Percentiles rank a stretch among this genome's conserved stretches.
These are phyloP conservation scores for Podospora sp. DNA, from an alignment of 495 filamentous ascomycete species.

Conservation along the genomic window DNA sequence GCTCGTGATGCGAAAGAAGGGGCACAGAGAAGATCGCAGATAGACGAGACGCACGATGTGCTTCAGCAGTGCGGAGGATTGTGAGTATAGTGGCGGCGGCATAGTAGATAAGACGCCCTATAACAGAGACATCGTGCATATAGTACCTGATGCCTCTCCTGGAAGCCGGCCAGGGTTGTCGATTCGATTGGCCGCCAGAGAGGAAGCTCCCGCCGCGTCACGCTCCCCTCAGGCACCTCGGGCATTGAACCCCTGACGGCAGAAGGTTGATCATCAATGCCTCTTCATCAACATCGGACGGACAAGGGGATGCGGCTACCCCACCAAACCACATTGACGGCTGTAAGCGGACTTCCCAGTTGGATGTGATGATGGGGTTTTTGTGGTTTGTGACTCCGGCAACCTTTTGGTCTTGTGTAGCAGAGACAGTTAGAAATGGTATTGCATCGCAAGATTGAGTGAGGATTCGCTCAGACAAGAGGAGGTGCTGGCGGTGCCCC, in stretches of 20 bases:
- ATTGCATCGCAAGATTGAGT: not conserved
- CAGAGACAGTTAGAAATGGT: not conserved
- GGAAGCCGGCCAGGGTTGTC: constrained; percentile 16
- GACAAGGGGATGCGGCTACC: constrained; percentile 1
- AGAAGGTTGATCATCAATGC: constrained; percentile 14
- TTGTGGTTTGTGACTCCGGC: not conserved
- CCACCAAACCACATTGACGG: not conserved
- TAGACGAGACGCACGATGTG: constrained; percentile 28
- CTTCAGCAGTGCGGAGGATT: constrained; percentile 26
- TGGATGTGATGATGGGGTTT: not conserved
- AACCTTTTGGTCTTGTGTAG: not conserved
- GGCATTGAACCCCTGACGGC: constrained; percentile 24
- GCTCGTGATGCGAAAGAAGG: constrained; percentile 7
- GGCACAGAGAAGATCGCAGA: constrained; percentile 20
- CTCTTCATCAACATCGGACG: constrained; percentile 21
- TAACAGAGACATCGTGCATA: constrained; percentile 9
- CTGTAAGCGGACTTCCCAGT: not conserved
- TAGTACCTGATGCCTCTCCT: constrained; percentile 4
- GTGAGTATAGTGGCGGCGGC: constrained; percentile 13
- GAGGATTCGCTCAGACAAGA: not conserved
- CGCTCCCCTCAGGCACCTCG: constrained; percentile 1
- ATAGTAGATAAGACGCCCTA: constrained; percentile 21
- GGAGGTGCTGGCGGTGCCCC: not conserved
- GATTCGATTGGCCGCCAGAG: constrained; percentile 15
- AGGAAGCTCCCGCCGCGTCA: constrained; percentile 6